phyloP scores from a whole-genome alignment of 257 asterid genomes.

The Solanum boliviense region DNA sequence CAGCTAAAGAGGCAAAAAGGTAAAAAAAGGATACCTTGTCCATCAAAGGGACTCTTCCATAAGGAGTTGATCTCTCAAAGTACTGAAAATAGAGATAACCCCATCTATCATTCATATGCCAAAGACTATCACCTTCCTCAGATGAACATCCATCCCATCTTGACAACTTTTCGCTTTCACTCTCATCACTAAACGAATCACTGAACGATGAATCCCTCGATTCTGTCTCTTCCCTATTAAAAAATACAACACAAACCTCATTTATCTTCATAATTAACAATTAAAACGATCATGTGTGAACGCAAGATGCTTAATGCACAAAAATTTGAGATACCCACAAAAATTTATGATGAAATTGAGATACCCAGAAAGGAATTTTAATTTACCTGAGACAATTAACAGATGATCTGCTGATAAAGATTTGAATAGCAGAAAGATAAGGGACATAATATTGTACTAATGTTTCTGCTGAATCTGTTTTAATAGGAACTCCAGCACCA shows the following conservation, averaged over 20 bases:
- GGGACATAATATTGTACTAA: slow-evolving; percentile 82
- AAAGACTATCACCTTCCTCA: slow-evolving; percentile 33
- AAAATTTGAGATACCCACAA: not conserved
- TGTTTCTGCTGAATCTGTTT: slow-evolving; percentile 53
- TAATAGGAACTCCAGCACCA: slow-evolving; percentile 83
- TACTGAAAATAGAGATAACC: slow-evolving; percentile 34
- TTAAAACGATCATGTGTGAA: not conserved
- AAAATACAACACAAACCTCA: not conserved
- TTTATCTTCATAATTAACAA: not conserved
- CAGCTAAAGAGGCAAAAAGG: not conserved
- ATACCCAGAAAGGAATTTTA: not conserved
- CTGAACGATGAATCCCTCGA: slow-evolving; percentile 43
- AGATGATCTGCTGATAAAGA: slow-evolving; percentile 74
- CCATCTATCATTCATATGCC: slow-evolving; percentile 30
- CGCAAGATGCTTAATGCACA: not conserved
- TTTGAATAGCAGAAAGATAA: slow-evolving; percentile 91
- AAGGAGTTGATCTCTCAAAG: slow-evolving; percentile 41
- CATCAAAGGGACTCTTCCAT: slow-evolving; percentile 47
- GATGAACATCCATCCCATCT: slow-evolving; percentile 59
- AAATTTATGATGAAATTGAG: not conserved
- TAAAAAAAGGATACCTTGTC: slow-evolving; percentile 28
- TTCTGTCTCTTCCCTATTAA: slow-evolving; percentile 34
- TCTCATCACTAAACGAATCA: slow-evolving; percentile 45
- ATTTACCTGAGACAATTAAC: slow-evolving; percentile 54
- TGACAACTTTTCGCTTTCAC: slow-evolving; percentile 42